phyloP scores from a whole-genome alignment of 768 basidiomycete species.

The Lentinus tigrinus region DNA sequence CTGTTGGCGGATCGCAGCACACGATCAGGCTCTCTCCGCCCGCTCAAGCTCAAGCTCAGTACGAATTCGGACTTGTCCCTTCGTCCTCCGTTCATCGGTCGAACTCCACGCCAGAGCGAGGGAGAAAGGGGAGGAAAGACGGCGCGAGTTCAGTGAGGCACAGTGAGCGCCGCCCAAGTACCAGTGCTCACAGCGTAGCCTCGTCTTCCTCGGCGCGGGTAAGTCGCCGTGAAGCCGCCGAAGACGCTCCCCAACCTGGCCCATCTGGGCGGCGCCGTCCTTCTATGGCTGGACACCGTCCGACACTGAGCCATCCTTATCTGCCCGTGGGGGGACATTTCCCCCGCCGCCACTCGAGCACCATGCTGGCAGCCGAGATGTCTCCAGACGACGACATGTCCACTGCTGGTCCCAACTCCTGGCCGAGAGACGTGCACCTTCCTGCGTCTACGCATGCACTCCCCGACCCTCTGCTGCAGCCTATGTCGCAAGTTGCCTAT shows the following conservation, averaged over 20 bases:
- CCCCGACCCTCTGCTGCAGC: not conserved
- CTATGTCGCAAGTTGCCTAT: not conserved
- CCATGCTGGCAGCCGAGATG: not conserved
- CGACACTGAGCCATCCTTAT: not conserved
- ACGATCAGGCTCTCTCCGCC: not conserved
- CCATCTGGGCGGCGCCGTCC: slow-evolving; percentile 1
- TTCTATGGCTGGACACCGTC: not conserved
- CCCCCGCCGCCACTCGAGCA: slow-evolving; percentile 2
- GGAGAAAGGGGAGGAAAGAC: not conserved
- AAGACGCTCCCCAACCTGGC: not conserved
- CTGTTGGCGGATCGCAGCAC: not conserved
- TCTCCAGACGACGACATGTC: not conserved
- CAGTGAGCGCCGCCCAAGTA: not conserved
- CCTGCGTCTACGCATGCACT: not conserved
- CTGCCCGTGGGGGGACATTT: slow-evolving; percentile 6
- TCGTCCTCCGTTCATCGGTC: not conserved
- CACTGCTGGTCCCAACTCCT: not conserved
- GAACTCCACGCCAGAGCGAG: not conserved
- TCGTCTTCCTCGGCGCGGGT: not conserved
- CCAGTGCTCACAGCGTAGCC: not conserved
- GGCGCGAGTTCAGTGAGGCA: not conserved
- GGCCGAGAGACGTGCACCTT: not conserved
- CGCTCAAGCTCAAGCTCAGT: not conserved
- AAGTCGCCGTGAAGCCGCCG: not conserved
- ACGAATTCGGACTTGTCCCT: too few species aligned